Evolutionary conservation across 495 filamentous ascomycete species (phyloP).

Genomic region (Aspergillus homomorphus): DNA sequence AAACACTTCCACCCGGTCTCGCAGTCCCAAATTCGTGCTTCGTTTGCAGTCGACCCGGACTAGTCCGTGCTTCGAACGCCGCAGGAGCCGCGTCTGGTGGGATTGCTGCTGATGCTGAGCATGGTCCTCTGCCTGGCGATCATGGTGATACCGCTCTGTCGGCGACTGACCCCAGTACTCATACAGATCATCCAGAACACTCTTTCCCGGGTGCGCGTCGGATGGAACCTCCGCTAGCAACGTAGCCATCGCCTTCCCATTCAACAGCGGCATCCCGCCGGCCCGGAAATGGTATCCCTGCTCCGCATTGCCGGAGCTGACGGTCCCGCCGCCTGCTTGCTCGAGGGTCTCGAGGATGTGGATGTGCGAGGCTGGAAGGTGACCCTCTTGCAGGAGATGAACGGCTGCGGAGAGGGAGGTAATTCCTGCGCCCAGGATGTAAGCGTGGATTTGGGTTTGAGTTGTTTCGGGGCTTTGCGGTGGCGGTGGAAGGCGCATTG

Average conservation of each 20-base stretch:
- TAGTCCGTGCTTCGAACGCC: conserved; percentile 9
- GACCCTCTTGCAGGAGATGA: conserved; percentile 43
- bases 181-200: conserved; percentile 27
- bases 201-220: conserved; percentile 20
- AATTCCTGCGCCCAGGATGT: conserved; percentile 41
- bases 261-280: conserved; percentile 37
- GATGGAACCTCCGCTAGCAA: conserved; percentile 37
- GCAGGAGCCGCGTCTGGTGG: conserved; percentile 19
- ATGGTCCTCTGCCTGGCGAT: too few species aligned
- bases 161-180: conserved; percentile 19
- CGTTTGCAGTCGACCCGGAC: conserved; percentile 8
- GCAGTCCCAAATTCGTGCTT: conserved; percentile 21
- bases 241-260: conserved; percentile 34
- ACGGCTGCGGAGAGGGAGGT: conserved; percentile 41
- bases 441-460: conserved; percentile 21
- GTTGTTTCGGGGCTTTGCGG: background rate
- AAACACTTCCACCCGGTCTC: conserved; percentile 33
- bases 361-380: conserved; percentile 36
- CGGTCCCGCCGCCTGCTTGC: conserved; percentile 31
- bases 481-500: background rate
- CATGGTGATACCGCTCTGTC: background rate
- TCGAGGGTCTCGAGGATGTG: conserved; percentile 40
- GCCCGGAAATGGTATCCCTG: conserved; percentile 40
- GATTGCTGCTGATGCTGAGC: background rate
- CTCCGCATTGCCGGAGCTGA: conserved; percentile 31